A percentile compares a stretch with the other conserved stretches of the same genome.
Conservation (phyloP, 2,329 filamentous ascomycete species). For the Intubia oerlemansii region DNA sequence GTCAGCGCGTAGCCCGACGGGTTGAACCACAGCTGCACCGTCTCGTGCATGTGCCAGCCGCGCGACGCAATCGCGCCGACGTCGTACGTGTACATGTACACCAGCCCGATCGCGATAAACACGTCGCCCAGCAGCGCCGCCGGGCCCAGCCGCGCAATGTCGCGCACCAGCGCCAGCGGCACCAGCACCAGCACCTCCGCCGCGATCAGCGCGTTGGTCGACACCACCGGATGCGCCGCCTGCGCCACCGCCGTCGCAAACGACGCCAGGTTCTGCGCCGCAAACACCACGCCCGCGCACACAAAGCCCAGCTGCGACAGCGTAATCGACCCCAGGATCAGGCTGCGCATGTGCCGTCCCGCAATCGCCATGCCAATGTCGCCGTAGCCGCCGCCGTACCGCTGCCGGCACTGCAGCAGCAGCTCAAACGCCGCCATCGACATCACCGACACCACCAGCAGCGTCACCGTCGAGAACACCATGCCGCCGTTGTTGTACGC, state of each 20-base stretch:
- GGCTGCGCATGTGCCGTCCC: slow-evolving; percentile 36
- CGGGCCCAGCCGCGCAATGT: slow-evolving; percentile 53
- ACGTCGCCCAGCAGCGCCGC: slow-evolving; percentile 48
- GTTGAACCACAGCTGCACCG: slow-evolving; percentile 45
- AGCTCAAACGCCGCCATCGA: slow-evolving; percentile 54
- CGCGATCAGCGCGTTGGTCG: slow-evolving; percentile 37
- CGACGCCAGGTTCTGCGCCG: slow-evolving; percentile 49
- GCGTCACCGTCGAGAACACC: slow-evolving; percentile 48
- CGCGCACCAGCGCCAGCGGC: slow-evolving; percentile 47
- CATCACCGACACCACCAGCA: slow-evolving; percentile 41
- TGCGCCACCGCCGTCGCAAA: slow-evolving; percentile 41
- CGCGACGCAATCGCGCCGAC: slow-evolving; percentile 29
- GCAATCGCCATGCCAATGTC: slow-evolving; percentile 48
- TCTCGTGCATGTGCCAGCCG: slow-evolving; percentile 29
- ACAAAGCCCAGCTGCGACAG: slow-evolving; percentile 62
- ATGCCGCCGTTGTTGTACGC: slow-evolving; percentile 62
- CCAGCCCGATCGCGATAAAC: slow-evolving; percentile 48
- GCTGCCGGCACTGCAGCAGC: slow-evolving; percentile 42
- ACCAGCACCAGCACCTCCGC: slow-evolving; percentile 43
- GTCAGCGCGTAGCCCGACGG: slow-evolving; percentile 46
- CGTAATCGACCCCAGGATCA: slow-evolving; percentile 50
- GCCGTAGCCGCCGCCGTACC: slow-evolving; percentile 51
- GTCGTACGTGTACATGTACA: slow-evolving; percentile 56
- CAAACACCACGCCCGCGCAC: slow-evolving; percentile 57
- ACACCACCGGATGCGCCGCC: slow-evolving; percentile 17